These are phyloP conservation scores for Talaromyces sp. DNA, from an alignment of 2,329 filamentous ascomycete genomes.

Conservation along the genomic window DNA sequence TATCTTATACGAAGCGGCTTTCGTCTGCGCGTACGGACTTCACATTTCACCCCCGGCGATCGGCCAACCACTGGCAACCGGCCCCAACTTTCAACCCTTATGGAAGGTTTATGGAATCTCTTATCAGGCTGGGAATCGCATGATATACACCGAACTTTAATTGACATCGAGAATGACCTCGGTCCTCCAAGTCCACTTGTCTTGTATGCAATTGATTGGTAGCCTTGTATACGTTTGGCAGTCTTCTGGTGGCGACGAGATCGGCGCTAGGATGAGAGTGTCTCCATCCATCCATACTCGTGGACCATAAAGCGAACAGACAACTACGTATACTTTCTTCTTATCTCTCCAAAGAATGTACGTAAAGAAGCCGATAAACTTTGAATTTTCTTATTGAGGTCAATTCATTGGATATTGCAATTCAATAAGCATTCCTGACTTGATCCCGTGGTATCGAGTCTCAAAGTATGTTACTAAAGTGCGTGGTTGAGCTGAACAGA, in stretches of 20 bases:
- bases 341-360: neutral
- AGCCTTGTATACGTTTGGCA: neutral
- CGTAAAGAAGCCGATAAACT: neutral
- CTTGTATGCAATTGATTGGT: neutral
- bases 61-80: neutral
- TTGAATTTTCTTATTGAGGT: neutral
- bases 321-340: neutral
- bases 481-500: neutral
- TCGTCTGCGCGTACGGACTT: neutral
- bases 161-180: neutral
- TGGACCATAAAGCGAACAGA: neutral
- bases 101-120: neutral
- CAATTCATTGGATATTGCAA: neutral
- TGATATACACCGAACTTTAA: neutral
- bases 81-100: neutral
- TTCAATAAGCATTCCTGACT: neutral
- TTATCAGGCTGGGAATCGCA: neutral
- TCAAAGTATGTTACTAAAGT: neutral
- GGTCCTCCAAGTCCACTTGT: neutral
- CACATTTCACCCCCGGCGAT: neutral
- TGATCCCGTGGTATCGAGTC: neutral
- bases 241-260: constrained; percentile 7
- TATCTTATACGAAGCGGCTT: neutral
- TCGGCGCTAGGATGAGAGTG: constrained; percentile 3
- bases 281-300: neutral